These are phyloP conservation scores for Trichoderma simmonsii DNA, from an alignment of 2,329 filamentous ascomycete species.

Conservation along the genomic window DNA sequence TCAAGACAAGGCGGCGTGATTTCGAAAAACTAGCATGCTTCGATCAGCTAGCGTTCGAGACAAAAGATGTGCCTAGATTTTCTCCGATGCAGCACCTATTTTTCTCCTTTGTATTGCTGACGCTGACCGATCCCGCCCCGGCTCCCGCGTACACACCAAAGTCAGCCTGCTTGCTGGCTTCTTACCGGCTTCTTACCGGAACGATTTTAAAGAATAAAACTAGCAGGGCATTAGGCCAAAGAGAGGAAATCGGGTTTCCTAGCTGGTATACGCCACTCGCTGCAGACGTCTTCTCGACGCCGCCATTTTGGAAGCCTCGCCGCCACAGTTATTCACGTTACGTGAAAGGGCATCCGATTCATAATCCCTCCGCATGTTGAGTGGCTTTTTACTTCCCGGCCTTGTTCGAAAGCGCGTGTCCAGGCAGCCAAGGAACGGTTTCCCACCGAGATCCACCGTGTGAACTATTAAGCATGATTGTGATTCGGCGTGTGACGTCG, in stretches of 20 bases:
- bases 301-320: not conserved
- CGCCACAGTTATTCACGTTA: not conserved
- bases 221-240: not conserved
- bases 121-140: not conserved
- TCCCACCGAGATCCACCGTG: not conserved
- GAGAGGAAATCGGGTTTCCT: slow-evolving; percentile 10
- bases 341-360: not conserved
- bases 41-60: slow-evolving; percentile 1
- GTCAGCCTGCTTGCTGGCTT: not conserved
- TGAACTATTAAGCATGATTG: not conserved
- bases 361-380: not conserved
- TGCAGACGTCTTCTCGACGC: not conserved
- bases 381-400: not conserved
- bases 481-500: slow-evolving; percentile 19
- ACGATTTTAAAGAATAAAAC: not conserved
- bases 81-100: not conserved
- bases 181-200: not conserved
- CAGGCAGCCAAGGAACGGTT: not conserved
- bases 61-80: not conserved
- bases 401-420: not conserved
- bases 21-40: not conserved
- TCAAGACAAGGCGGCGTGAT: not conserved
- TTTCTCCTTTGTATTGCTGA: not conserved
- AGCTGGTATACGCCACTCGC: slow-evolving; percentile 5
- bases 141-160: not conserved